Evolutionary conservation across 1,284 basidiomycete genomes (phyloP).

Genomic region (Lignosus rhinocerotis): DNA sequence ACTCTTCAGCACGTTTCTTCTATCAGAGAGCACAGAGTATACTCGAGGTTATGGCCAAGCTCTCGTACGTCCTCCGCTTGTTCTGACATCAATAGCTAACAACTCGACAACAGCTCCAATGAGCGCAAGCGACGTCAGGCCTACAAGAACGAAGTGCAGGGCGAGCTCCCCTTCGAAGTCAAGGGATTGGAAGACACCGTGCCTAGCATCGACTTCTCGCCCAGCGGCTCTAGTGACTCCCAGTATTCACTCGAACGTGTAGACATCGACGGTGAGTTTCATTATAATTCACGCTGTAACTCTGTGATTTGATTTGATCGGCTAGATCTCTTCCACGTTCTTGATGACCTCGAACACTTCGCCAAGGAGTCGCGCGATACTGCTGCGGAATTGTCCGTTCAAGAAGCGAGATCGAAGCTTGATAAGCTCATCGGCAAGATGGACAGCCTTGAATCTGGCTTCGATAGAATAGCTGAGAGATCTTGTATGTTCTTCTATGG

Average conservation of each 20-base stretch:
- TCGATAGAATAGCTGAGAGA: constrained; percentile 79
- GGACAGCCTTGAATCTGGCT: constrained; percentile 72
- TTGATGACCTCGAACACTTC: constrained; percentile 67
- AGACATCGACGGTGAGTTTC: constrained; percentile 69
- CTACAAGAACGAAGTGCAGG: constrained; percentile 77
- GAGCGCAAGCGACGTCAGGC: constrained; percentile 79
- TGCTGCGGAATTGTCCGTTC: constrained; percentile 54
- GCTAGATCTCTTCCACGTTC: constrained; percentile 58
- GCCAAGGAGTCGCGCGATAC: constrained; percentile 45
- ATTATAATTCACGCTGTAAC: not conserved
- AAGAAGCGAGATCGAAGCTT: constrained; percentile 59
- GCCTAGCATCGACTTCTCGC: constrained; percentile 76
- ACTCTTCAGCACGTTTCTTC: constrained; percentile 65
- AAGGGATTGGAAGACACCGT: constrained; percentile 75
- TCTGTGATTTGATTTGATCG: not conserved
- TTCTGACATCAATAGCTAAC: not conserved
- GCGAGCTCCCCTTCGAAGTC: constrained; percentile 79
- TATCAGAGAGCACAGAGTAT: constrained; percentile 77
- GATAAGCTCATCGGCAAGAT: constrained; percentile 73
- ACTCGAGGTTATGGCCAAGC: constrained; percentile 79
- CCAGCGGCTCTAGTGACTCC: constrained; percentile 47
- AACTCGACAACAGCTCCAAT: constrained; percentile 45
- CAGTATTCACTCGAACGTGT: constrained; percentile 66
- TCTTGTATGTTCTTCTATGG: constrained; percentile 48
- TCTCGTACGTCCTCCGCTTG: constrained; percentile 57